Evolutionary conservation across 495 filamentous ascomycete species (phyloP).

Genomic region (Aspergillus diversus): DNA sequence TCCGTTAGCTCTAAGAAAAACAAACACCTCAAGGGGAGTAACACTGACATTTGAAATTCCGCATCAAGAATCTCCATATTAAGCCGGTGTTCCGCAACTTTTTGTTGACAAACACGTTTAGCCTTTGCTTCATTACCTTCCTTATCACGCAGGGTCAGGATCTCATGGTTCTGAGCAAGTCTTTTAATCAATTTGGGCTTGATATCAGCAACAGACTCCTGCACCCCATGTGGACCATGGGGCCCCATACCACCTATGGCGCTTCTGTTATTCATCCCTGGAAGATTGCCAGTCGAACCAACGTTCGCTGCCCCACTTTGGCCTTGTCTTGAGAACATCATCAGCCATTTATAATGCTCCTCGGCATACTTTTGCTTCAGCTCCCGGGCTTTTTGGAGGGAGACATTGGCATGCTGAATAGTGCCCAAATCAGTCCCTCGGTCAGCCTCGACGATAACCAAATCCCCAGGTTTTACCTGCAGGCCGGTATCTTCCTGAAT

Average conservation of each 20-base stretch:
- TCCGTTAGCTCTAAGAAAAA: conserved; percentile 9
- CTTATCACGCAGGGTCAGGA: conserved; percentile 84
- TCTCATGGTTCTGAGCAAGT: conserved; percentile 87
- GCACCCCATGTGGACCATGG: conserved; percentile 69
- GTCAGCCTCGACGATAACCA: conserved; percentile 97
- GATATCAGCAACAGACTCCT: conserved; percentile 76
- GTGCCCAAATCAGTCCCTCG: conserved; percentile 94
- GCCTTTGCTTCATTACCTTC: conserved; percentile 98
- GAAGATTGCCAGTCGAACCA: conserved; percentile 36
- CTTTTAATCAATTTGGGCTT: conserved; percentile 97
- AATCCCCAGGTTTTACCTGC: conserved; percentile 83
- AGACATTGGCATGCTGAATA: conserved; percentile 82
- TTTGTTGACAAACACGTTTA: conserved; percentile 93
- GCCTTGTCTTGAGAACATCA: conserved; percentile 85
- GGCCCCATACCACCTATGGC: conserved; percentile 77
- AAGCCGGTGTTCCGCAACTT: conserved; percentile 90
- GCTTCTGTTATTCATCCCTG: conserved; percentile 58
- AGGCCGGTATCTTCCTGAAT: conserved; percentile 93
- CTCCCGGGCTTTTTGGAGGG: conserved; percentile 81
- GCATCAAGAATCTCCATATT: conserved; percentile 99
- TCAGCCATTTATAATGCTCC: conserved; percentile 94
- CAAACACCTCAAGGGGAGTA: conserved; percentile 5
- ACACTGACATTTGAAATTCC: conserved; percentile 95
- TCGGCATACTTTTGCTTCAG: conserved; percentile 86
- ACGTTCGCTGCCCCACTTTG: conserved; percentile 65